phyloP scores from a whole-genome alignment of 2,329 filamentous ascomycete species.

The Claviceps arundinis region DNA sequence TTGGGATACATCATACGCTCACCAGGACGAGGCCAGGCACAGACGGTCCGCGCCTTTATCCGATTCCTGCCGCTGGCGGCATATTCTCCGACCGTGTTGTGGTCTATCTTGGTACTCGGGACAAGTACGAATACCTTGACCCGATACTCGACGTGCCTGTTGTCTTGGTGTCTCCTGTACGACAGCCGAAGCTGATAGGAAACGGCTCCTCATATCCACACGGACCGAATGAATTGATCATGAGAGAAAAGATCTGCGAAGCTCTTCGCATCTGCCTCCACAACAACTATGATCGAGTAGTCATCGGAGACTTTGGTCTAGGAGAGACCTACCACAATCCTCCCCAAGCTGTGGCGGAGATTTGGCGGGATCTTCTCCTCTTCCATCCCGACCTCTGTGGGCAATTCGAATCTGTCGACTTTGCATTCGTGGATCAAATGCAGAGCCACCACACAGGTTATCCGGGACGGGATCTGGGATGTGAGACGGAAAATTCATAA shows the following conservation, averaged over 20 bases:
- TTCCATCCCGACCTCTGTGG: slow-evolving; percentile 49
- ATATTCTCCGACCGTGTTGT: slow-evolving; percentile 60
- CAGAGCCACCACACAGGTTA: slow-evolving; percentile 39
- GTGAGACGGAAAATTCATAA: slow-evolving; percentile 16
- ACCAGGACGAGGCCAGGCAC: slow-evolving; percentile 43
- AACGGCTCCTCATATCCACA: slow-evolving; percentile 59
- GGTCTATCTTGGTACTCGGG: slow-evolving; percentile 58
- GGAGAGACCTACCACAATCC: slow-evolving; percentile 31
- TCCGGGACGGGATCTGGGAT: slow-evolving; percentile 42
- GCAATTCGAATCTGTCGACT: slow-evolving; percentile 47
- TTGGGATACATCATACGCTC: slow-evolving; percentile 52
- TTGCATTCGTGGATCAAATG: slow-evolving; percentile 47
- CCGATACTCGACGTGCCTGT: slow-evolving; percentile 50
- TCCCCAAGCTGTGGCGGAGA: slow-evolving; percentile 47
- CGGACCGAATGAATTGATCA: slow-evolving; percentile 54
- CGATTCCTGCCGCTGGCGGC: slow-evolving; percentile 55
- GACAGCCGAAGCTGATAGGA: slow-evolving; percentile 59
- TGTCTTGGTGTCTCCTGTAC: slow-evolving; percentile 57
- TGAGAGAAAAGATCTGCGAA: slow-evolving; percentile 58
- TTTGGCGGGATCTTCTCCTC: slow-evolving; percentile 52
- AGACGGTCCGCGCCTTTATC: slow-evolving; percentile 44
- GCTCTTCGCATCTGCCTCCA: slow-evolving; percentile 57
- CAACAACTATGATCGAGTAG: slow-evolving; percentile 41
- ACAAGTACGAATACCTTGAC: slow-evolving; percentile 45
- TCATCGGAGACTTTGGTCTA: slow-evolving; percentile 52